Conservation (phyloP, 1,284 basidiomycete genomes). For the Erythrobasidium hasegawianum region DNA sequence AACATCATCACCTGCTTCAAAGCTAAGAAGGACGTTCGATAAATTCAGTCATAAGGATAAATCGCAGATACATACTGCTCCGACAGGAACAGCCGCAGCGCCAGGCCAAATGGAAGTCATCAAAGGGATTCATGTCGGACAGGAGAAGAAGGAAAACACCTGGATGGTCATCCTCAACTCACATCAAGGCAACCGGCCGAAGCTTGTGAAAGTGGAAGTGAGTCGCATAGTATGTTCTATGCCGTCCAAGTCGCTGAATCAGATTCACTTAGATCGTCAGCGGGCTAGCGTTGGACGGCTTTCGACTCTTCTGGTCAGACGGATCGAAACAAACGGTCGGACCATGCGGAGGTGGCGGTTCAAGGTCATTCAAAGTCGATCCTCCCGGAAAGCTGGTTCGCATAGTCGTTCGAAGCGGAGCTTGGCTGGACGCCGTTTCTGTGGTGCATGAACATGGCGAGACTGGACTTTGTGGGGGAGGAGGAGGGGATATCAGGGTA, state of each 20-base stretch:
- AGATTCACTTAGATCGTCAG: conserved; percentile 1
- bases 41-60: conserved; percentile 11
- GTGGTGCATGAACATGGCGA: conserved; percentile 30
- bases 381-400: conserved; percentile 29
- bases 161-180: conserved; percentile 23
- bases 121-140: conserved; percentile 30
- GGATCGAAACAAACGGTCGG: conserved; percentile 24
- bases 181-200: conserved; percentile 14
- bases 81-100: neutral
- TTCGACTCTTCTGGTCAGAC: conserved; percentile 32
- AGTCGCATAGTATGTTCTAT: neutral
- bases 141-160: conserved; percentile 29
- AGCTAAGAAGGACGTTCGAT: conserved; percentile 1
- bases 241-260: neutral
- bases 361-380: conserved; percentile 18
- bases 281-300: conserved; percentile 28
- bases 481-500: conserved; percentile 27
- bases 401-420: conserved; percentile 27
- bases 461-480: conserved; percentile 28
- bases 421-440: conserved; percentile 32
- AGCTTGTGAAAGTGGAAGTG: conserved; percentile 26
- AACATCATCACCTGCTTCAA: conserved; percentile 4
- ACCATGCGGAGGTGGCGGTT: conserved; percentile 21
- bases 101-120: conserved; percentile 19
- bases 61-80: neutral